phyloP scores from a whole-genome alignment of 1,284 basidiomycete genomes.

The Sanghuangporus weigelae region DNA sequence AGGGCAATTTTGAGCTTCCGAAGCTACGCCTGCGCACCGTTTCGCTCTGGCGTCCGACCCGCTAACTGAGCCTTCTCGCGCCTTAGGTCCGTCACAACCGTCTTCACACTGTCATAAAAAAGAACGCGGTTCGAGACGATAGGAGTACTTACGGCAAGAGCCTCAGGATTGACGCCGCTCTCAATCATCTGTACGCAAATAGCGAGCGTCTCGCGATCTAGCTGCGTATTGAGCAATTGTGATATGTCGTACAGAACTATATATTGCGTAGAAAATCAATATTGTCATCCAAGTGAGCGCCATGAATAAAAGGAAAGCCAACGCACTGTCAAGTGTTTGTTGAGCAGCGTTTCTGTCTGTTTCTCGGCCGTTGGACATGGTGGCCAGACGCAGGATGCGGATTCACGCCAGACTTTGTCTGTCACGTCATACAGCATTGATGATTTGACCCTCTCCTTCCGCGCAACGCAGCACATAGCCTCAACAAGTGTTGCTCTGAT shows the following conservation, averaged over 20 bases:
- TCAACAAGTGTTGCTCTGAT: too few relatives aligned
- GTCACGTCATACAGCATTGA: too few relatives aligned
- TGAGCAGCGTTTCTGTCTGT: slow-evolving; percentile 67
- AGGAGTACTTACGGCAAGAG: slow-evolving; percentile 62
- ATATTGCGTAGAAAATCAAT: not conserved
- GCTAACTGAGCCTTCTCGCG: slow-evolving; percentile 48
- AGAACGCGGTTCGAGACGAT: not conserved
- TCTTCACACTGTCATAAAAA: slow-evolving; percentile 34
- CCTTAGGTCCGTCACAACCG: slow-evolving; percentile 70
- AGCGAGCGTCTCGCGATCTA: slow-evolving; percentile 78
- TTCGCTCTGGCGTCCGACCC: slow-evolving; percentile 20
- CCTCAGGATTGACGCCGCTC: slow-evolving; percentile 80
- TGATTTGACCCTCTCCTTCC: too few relatives aligned
- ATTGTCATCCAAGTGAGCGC: not conserved
- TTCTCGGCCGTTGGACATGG: slow-evolving; percentile 34
- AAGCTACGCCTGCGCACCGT: not conserved
- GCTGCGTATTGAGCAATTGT: slow-evolving; percentile 73
- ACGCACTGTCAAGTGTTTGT: slow-evolving; percentile 75
- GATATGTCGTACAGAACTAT: slow-evolving; percentile 79
- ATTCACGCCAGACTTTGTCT: too few relatives aligned
- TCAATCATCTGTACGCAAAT: slow-evolving; percentile 83
- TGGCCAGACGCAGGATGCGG: not conserved
- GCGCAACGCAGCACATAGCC: not conserved
- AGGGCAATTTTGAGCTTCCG: not conserved
- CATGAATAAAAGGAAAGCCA: not conserved